These are phyloP conservation scores for Ustilago loliicola DNA, from an alignment of 1,284 basidiomycete genomes.

Conservation along the genomic window DNA sequence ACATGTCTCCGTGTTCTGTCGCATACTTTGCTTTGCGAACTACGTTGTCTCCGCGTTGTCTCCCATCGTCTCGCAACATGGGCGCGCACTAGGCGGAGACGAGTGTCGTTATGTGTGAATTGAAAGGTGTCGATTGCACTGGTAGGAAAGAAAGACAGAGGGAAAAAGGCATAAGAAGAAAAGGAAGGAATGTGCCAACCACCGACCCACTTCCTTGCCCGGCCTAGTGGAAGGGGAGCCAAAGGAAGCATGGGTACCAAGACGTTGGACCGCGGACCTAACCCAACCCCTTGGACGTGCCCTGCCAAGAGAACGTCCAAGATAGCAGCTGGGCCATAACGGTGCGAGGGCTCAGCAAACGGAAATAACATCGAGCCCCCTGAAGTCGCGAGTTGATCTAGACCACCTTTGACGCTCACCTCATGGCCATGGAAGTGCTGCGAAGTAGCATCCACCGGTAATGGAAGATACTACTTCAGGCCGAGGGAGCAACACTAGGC, in stretches of 20 bases:
- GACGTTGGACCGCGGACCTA: slow-evolving; percentile 57
- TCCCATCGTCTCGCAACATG: too few relatives aligned
- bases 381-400: slow-evolving; percentile 58
- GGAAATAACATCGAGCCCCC: slow-evolving; percentile 36
- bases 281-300: slow-evolving; percentile 21
- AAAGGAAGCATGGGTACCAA: slow-evolving; percentile 47
- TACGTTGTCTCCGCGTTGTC: too few relatives aligned
- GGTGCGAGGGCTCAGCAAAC: slow-evolving; percentile 56
- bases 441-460: slow-evolving; percentile 8
- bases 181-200: slow-evolving; percentile 46
- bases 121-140: slow-evolving; percentile 1
- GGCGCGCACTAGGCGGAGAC: background rate
- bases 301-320: slow-evolving; percentile 36
- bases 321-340: slow-evolving; percentile 12
- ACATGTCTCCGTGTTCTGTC: too few relatives aligned
- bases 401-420: slow-evolving; percentile 58
- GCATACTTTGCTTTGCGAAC: too few relatives aligned
- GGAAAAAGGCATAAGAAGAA: background rate
- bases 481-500: slow-evolving; percentile 60
- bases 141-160: background rate
- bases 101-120: background rate
- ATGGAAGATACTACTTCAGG: slow-evolving; percentile 17
- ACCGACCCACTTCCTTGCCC: slow-evolving; percentile 49
- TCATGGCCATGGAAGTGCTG: slow-evolving; percentile 51
- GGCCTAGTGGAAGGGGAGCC: slow-evolving; percentile 14